Conservation (phyloP, 768 basidiomycete species). For the Tulasnella sp. region DNA sequence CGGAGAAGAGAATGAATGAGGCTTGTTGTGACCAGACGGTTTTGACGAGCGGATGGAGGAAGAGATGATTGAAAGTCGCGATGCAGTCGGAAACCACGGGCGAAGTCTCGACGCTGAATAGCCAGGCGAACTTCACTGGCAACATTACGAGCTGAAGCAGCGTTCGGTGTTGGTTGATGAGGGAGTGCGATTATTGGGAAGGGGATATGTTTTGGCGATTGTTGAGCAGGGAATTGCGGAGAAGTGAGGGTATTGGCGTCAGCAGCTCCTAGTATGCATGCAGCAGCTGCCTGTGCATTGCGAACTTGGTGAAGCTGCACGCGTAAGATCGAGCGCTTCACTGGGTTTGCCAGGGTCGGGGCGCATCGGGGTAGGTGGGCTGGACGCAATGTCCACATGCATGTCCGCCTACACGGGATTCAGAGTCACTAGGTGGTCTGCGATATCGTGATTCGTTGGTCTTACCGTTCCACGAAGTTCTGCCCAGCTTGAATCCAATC, state of each 20-base stretch:
- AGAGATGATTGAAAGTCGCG: neutral
- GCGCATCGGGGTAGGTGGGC: neutral
- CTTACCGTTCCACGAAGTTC: neutral
- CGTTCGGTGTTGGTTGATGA: neutral
- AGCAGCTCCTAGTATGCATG: neutral
- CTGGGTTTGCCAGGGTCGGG: neutral
- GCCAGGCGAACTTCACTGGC: constrained; percentile 22
- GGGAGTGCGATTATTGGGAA: neutral
- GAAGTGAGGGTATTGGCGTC: neutral
- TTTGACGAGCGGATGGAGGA: neutral
- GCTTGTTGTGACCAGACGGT: constrained; percentile 28
- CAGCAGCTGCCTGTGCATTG: neutral
- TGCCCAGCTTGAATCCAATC: neutral
- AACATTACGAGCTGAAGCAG: neutral
- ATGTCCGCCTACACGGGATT: neutral
- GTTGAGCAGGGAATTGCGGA: neutral
- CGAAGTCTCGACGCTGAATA: neutral
- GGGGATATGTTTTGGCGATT: neutral
- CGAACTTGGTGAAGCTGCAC: neutral
- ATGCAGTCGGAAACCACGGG: neutral
- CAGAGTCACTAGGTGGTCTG: neutral
- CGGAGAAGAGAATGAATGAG: constrained; percentile 27
- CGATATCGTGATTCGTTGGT: neutral
- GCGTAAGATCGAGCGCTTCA: neutral
- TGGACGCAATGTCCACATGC: constrained; percentile 7